phyloP scores from a whole-genome alignment of 352 stramenopile species.

The Globisporangium canariense region DNA sequence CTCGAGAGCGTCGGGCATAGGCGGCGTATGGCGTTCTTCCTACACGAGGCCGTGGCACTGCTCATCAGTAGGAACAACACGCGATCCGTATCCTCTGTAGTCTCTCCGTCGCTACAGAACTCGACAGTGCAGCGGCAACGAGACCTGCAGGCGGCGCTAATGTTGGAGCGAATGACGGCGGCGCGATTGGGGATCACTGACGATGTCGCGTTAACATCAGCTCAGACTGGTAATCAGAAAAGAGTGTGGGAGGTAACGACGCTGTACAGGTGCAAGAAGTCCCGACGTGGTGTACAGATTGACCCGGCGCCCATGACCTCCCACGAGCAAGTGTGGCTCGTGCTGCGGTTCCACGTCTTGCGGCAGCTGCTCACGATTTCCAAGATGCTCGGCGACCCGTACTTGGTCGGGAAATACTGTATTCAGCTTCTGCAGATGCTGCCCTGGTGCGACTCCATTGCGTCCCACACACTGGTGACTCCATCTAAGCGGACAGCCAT shows the following conservation, averaged over 20 bases:
- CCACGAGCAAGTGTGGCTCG: constrained; percentile 60
- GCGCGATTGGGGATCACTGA: constrained; percentile 44
- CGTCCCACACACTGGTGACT: constrained; percentile 3
- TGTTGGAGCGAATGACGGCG: constrained; percentile 52
- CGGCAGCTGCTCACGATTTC: constrained; percentile 67
- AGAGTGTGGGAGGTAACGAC: constrained; percentile 48
- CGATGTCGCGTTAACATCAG: neutral
- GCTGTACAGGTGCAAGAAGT: constrained; percentile 28
- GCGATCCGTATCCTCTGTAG: constrained; percentile 1
- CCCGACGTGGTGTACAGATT: constrained; percentile 7
- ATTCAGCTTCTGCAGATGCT: constrained; percentile 68
- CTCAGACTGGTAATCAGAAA: neutral
- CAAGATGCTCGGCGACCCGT: constrained; percentile 47
- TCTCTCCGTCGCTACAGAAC: constrained; percentile 12
- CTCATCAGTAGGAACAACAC: constrained; percentile 36
- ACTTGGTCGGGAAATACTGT: constrained; percentile 52
- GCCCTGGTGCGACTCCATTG: constrained; percentile 52
- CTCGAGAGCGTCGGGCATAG: constrained; percentile 60
- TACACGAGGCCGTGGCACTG: constrained; percentile 64
- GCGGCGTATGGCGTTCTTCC: constrained; percentile 60
- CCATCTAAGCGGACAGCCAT: constrained; percentile 1
- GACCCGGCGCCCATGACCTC: constrained; percentile 2
- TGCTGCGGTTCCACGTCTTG: constrained; percentile 73
- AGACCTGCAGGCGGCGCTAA: constrained; percentile 57
- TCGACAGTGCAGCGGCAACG: constrained; percentile 27